phyloP scores from a whole-genome alignment of 2,329 filamentous ascomycete species.

The Rugonectria rugulosa region DNA sequence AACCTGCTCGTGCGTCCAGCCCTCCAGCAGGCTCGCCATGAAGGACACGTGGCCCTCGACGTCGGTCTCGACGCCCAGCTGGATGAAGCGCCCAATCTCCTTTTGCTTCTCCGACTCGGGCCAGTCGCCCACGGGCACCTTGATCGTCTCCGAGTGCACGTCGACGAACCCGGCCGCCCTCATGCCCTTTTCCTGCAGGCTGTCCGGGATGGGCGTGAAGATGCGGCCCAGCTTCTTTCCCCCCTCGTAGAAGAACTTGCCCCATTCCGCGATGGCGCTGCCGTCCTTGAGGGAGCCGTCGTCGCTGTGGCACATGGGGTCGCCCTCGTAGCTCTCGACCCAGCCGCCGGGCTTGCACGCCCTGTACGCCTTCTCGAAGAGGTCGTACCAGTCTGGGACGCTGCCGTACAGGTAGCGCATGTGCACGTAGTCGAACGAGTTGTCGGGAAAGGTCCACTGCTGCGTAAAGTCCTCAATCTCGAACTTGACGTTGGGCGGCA shows the following conservation, averaged over 20 bases:
- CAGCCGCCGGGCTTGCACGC: too few species aligned
- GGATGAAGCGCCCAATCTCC: slow-evolving; percentile 32
- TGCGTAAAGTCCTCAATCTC: too few species aligned
- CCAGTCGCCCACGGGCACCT: slow-evolving; percentile 21
- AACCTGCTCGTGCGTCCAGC: slow-evolving; percentile 44
- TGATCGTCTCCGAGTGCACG: slow-evolving; percentile 8
- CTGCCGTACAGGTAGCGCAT: too few species aligned
- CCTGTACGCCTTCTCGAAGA: too few species aligned
- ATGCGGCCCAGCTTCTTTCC: slow-evolving; percentile 35
- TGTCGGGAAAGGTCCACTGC: too few species aligned
- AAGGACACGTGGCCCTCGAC: slow-evolving; percentile 41
- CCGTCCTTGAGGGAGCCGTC: not conserved
- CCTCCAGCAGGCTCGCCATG: slow-evolving; percentile 42
- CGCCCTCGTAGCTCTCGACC: not conserved
- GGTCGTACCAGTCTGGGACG: too few species aligned
- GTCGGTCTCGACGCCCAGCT: slow-evolving; percentile 43
- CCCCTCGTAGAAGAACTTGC: not conserved
- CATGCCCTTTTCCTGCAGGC: slow-evolving; percentile 12
- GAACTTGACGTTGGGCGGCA: too few species aligned
- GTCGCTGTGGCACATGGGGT: not conserved
- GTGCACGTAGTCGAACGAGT: too few species aligned
- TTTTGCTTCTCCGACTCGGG: slow-evolving; percentile 13
- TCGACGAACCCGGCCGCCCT: slow-evolving; percentile 18
- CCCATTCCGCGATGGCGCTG: not conserved
- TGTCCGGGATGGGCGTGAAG: slow-evolving; percentile 24